Evolutionary conservation across 129 eudicot species (phyloP).

Genomic region (Rutidosis leptorrhynchoides): DNA sequence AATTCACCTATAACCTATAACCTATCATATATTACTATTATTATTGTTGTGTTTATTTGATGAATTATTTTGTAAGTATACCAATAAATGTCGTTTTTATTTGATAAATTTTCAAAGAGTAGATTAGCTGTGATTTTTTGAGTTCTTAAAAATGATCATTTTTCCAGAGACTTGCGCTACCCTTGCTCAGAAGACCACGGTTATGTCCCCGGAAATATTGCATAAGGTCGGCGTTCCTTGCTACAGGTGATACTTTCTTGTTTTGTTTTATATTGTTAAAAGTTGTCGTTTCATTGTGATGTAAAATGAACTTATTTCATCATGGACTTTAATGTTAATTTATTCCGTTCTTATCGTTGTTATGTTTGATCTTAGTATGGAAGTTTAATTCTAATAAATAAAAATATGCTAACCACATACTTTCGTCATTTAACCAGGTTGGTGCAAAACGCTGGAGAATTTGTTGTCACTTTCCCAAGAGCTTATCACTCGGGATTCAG

Average conservation of each 20-base stretch:
- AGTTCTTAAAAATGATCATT: neutral
- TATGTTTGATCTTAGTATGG: too few relatives aligned
- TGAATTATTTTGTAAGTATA: too few relatives aligned
- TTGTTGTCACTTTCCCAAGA: constrained; percentile 90
- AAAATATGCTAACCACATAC: constrained; percentile 8
- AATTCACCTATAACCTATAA: too few relatives aligned
- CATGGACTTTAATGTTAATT: neutral
- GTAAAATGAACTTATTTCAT: too few relatives aligned
- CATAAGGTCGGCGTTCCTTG: constrained; percentile 78
- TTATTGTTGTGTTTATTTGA: too few relatives aligned
- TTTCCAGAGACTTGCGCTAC: constrained; percentile 66
- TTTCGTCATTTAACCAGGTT: constrained; percentile 44
- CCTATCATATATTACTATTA: too few relatives aligned
- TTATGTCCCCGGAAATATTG: constrained; percentile 88
- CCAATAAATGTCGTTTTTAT: too few relatives aligned
- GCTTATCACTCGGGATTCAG: constrained; percentile 96
- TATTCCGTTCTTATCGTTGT: too few relatives aligned
- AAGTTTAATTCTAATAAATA: too few relatives aligned
- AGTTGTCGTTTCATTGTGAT: too few relatives aligned
- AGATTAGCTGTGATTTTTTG: neutral
- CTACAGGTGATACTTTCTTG: constrained; percentile 57
- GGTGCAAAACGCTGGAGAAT: constrained; percentile 89
- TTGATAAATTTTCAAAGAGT: too few relatives aligned
- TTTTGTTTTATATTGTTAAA: too few relatives aligned
- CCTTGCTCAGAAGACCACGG: constrained; percentile 89